Evolutionary conservation across 768 basidiomycete genomes (phyloP), one percentile per base, ranked within the genome.

Genomic region (Kwoniella heveanensis): DNA sequence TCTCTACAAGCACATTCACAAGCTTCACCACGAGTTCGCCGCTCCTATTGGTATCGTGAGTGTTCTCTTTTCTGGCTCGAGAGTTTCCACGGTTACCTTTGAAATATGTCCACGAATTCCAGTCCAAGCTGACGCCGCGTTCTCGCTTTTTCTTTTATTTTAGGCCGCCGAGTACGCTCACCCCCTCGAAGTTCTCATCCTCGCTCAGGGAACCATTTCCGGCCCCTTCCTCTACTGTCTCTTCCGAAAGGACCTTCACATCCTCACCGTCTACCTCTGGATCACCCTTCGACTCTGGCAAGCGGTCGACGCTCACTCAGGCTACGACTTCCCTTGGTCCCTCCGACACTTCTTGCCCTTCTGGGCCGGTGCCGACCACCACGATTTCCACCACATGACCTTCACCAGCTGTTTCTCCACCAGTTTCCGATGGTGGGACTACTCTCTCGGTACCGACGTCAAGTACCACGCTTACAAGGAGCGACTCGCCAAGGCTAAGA

Each of bases 281-380:
- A 91, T 98, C 76, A 87, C 87, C 15, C 86, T 95, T 54, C 87
- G 94, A 36, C 86, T 99, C 36, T 96, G 92, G 88, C 96, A 99
- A 77, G 94, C 95, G 37, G 87, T 99, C 69, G 96, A 99, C 68
- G 88, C 95, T 3, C 96, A 99, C 85, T 91, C 89, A 53, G 95
- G 95, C 51, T 97, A 96, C 79, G 92, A 98, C 80, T 99, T 99
- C 86, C 95, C 96, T 0, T 98, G 93, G 94, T 94, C 91, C 5
- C 84, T 98, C 59, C 88, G 92, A 70, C 87, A 94, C 83, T 87
- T 92, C 69, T 64, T 98, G 30, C 93, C 93, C 1, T 90, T 98
- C 85, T 98, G 94, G 94, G 89, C 90, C 7, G 94, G 95, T 29
- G 73, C 73, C 29, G 95, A 97, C 73, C 92, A 95, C 82, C 94